Evolutionary conservation across 2,329 filamentous ascomycete genomes (phyloP).

Genomic region (Aspergillus sp.): DNA sequence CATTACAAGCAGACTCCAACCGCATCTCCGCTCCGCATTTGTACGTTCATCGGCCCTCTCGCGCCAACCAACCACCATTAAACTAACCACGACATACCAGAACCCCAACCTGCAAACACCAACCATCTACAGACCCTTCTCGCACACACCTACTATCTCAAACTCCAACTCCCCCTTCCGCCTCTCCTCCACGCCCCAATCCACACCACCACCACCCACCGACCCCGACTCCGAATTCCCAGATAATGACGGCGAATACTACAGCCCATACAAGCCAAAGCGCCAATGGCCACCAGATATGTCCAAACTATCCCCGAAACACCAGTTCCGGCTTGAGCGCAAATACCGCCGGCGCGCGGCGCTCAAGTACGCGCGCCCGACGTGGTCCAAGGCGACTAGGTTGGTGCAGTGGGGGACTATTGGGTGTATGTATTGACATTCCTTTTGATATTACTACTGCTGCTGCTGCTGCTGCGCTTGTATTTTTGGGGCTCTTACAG

Average conservation of each 20-base stretch:
- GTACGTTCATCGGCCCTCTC: background rate
- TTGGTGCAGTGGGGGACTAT: constrained; percentile 57
- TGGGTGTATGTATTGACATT: constrained; percentile 44
- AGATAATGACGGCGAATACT: constrained; percentile 27
- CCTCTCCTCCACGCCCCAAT: constrained; percentile 11
- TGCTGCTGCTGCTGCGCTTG: background rate
- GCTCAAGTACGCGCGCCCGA: constrained; percentile 60
- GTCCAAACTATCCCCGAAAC: constrained; percentile 59
- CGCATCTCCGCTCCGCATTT: background rate
- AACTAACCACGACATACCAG: background rate
- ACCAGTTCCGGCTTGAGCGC: constrained; percentile 68
- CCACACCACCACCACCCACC: background rate
- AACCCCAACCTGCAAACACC: background rate
- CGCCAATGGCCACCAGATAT: constrained; percentile 66
- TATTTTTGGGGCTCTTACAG: too few species aligned
- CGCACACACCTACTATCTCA: background rate
- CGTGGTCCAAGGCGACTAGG: constrained; percentile 58
- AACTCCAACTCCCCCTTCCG: constrained; percentile 16
- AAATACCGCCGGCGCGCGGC: constrained; percentile 62
- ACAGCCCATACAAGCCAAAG: constrained; percentile 61
- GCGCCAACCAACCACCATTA: background rate
- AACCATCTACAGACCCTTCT: constrained; percentile 3
- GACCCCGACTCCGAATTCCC: background rate
- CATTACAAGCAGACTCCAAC: constrained; percentile 4
- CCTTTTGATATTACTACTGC: background rate